Base-by-base conservation (phyloP, 208 protist genomes). In the Trypanosoma platydactyli region DNA sequence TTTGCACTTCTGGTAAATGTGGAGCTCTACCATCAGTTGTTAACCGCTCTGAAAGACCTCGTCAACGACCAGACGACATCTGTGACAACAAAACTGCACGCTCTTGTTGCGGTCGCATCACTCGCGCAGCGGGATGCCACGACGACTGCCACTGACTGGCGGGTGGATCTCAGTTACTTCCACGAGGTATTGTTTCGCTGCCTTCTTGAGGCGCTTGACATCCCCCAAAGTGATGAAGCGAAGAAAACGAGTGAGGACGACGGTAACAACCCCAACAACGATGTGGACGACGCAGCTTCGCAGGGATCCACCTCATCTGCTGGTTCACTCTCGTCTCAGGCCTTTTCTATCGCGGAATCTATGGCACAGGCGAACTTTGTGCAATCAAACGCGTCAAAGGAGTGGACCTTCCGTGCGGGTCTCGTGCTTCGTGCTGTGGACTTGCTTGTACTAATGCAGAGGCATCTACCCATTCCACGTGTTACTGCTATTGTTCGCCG, bases 141-240 rank as follows among this genome's bases (percentile, higher is more conserved):
- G 16, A 68, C 77, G 29, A 92, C 82, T 49, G 84, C 77, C 16
- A 72, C 78, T 27, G 86, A 96, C 64, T 96, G 91, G 88, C 83
- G 91, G 15, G 91, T 96, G 22, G 91, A 96, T 69, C 85, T 96
- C 41, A 94, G 88, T 79, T 94, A 94, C 80, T 96, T 96, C 62
- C 91, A 96, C 65, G 91, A 96, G 73, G 78, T 94, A 9, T 81
- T 96, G 41, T 96, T 92, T 61, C 75, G 79, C 56, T 96, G 88
- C 66, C 76, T 96, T 18, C 57, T 75, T 53, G 84, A 93, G 69
- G 91, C 91, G 35, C 81, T 96, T 44, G 63, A 73, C 24, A 81
- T 94, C 61, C 91, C 91, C 9, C 55, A 60, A 42, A 69, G 74
- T 30, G 83, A 91, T 64, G 71, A 48, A 6, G 53, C 16, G 18